phyloP scores from a whole-genome alignment of 345 rosid genomes.

The Dovyalis caffra region DNA sequence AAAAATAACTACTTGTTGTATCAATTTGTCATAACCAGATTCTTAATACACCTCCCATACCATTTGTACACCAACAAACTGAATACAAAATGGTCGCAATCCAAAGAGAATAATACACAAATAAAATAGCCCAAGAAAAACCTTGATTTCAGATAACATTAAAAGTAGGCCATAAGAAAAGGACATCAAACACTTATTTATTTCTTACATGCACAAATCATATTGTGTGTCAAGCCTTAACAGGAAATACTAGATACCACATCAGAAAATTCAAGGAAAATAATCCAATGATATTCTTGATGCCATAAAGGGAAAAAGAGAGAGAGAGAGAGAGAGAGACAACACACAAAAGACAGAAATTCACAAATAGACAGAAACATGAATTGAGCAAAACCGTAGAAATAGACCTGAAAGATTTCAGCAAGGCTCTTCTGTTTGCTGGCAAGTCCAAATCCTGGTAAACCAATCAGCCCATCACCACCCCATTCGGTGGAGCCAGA shows the following conservation, averaged over 20 bases:
- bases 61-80: not conserved
- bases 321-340: too few relatives aligned
- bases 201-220: slow-evolving; percentile 3
- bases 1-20: too few relatives aligned
- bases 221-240: not conserved
- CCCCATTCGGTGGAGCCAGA: slow-evolving; percentile 66
- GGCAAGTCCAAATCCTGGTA: slow-evolving; percentile 63
- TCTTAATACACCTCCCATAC: not conserved
- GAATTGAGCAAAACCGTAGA: not conserved
- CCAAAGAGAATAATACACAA: not conserved
- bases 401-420: slow-evolving; percentile 74
- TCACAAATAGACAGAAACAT: slow-evolving; percentile 2
- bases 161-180: not conserved
- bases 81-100: not conserved
- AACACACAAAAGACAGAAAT: not conserved
- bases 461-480: slow-evolving; percentile 73
- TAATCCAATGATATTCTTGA: not conserved
- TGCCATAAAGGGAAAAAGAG: not conserved
- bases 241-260: not conserved
- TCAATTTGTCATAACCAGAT: not conserved
- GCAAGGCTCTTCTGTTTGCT: slow-evolving; percentile 76
- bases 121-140: not conserved
- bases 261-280: slow-evolving; percentile 6
- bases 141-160: not conserved
- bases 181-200: not conserved